These are phyloP conservation scores for Blastobotrys robertii DNA, from an alignment of 805 yeast species.

Conservation along the genomic window DNA sequence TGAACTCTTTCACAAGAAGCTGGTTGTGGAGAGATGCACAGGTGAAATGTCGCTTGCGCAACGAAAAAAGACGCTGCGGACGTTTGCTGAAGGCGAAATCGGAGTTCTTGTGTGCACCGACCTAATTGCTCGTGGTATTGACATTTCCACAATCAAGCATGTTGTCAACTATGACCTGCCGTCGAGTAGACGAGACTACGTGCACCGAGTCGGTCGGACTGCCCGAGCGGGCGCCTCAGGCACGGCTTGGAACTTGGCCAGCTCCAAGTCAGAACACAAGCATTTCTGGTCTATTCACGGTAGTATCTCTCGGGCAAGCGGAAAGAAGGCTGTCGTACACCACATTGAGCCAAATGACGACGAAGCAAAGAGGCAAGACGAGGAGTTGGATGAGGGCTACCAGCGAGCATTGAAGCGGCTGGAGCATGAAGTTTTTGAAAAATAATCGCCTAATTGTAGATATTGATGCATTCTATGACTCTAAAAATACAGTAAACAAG, in stretches of 20 bases:
- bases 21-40: constrained; percentile 25
- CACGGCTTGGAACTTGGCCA: constrained; percentile 58
- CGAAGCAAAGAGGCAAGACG: constrained; percentile 12
- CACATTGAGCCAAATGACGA: neutral
- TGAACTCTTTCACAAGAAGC: constrained; percentile 12
- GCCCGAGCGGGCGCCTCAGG: constrained; percentile 87
- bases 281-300: constrained; percentile 31
- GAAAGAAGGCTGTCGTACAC: constrained; percentile 8
- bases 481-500: neutral
- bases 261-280: constrained; percentile 68
- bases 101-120: constrained; percentile 66
- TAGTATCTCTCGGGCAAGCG: constrained; percentile 20
- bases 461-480: neutral
- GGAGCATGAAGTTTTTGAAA: constrained; percentile 13
- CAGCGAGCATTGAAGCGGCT: constrained; percentile 11
- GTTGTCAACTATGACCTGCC: constrained; percentile 92
- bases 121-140: constrained; percentile 92
- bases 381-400: constrained; percentile 9
- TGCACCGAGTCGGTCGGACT: constrained; percentile 94
- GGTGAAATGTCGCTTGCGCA: constrained; percentile 32
- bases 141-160: constrained; percentile 54
- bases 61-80: constrained; percentile 47
- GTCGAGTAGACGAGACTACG: constrained; percentile 77
- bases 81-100: constrained; percentile 46
- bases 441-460: neutral